Evolutionary conservation across 371 early-diverging fungal species (phyloP).

Genomic region (Syncephalastrum racemosum): DNA sequence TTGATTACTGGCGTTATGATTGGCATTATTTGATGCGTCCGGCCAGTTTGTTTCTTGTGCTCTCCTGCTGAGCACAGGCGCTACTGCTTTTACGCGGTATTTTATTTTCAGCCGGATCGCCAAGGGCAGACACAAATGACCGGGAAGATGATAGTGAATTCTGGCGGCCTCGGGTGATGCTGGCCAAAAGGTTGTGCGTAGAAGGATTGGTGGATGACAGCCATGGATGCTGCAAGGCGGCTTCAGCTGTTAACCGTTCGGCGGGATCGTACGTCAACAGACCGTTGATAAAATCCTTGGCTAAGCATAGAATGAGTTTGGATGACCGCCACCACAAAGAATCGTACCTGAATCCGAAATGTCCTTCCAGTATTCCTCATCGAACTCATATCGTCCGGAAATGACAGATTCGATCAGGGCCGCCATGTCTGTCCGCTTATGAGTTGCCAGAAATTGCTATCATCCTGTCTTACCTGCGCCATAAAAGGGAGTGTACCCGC

Average conservation of each 20-base stretch:
- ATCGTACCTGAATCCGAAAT: constrained; percentile 65
- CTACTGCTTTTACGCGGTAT: too few species aligned
- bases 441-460: not conserved
- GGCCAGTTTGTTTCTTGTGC: too few species aligned
- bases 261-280: constrained; percentile 90
- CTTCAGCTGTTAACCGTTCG: constrained; percentile 82
- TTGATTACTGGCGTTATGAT: too few species aligned
- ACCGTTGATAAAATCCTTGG: constrained; percentile 7
- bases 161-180: too few species aligned
- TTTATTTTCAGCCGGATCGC: too few species aligned
- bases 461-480: constrained; percentile 45
- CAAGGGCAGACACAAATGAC: too few species aligned
- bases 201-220: not conserved
- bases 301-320: not conserved
- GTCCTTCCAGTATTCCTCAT: constrained; percentile 78
- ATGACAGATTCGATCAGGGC: constrained; percentile 48
- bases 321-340: too few species aligned
- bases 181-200: not conserved
- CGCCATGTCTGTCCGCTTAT: constrained; percentile 11
- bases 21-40: too few species aligned
- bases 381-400: constrained; percentile 68
- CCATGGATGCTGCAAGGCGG: constrained; percentile 79
- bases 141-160: too few species aligned
- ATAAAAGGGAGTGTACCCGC: constrained; percentile 93
- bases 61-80: too few species aligned